A percentile compares a stretch with the other conserved stretches of the same genome.
Evolutionary conservation across 257 asterid species (phyloP).

Genomic region (Paulownia fortunei): DNA sequence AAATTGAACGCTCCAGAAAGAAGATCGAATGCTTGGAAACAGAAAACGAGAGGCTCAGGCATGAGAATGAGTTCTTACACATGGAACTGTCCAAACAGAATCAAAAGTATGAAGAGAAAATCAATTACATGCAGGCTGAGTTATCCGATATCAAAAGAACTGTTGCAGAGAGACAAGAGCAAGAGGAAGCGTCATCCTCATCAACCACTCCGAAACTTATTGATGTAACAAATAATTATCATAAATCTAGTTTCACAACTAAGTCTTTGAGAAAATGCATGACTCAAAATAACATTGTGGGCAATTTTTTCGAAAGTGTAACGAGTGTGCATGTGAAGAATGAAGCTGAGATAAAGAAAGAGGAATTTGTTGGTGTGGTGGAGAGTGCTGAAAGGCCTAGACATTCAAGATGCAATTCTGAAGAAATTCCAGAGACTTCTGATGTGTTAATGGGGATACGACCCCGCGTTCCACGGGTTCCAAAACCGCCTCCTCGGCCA

Average conservation of each 20-base stretch:
- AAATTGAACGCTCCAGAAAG: conserved; percentile 50
- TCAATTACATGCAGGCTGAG: conserved; percentile 57
- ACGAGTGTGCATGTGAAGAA: conserved; percentile 14
- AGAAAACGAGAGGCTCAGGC: conserved; percentile 71
- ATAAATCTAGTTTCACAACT: conserved; percentile 29
- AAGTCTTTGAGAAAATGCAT: conserved; percentile 63
- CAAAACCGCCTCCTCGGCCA: conserved; percentile 92
- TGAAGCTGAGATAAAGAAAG: conserved; percentile 54
- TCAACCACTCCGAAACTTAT: conserved; percentile 45
- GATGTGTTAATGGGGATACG: conserved; percentile 50
- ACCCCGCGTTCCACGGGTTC: conserved; percentile 78
- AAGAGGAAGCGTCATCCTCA: conserved; percentile 36
- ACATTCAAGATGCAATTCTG: conserved; percentile 58
- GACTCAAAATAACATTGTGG: conserved; percentile 37
- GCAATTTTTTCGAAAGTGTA: conserved; percentile 24
- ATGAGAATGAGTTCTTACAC: conserved; percentile 73
- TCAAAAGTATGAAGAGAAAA: conserved; percentile 55
- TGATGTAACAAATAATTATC: conserved; percentile 45
- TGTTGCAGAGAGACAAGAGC: conserved; percentile 50
- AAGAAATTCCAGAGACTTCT: conserved; percentile 59
- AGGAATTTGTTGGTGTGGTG: conserved; percentile 35
- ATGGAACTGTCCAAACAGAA: conserved; percentile 64
- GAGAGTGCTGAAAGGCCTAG: conserved; percentile 48
- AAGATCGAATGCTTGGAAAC: conserved; percentile 75
- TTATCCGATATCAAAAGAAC: conserved; percentile 55